These are phyloP conservation scores for Lipomyces orientalis DNA, from an alignment of 805 yeast genomes.

Conservation along the genomic window DNA sequence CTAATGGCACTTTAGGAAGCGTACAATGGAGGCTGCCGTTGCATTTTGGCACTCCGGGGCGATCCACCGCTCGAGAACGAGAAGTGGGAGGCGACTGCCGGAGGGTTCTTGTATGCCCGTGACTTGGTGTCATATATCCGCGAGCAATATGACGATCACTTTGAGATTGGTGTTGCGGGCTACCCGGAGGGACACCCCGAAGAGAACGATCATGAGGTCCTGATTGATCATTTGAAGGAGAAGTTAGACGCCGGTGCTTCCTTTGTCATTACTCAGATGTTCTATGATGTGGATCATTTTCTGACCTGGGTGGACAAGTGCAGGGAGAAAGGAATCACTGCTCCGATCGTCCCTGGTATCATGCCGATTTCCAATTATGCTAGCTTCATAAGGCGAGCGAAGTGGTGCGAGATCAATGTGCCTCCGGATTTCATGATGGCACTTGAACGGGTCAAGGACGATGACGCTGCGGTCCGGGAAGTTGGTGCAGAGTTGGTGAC, in stretches of 20 bases:
- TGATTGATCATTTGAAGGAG: slow-evolving; percentile 72
- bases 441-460: slow-evolving; percentile 84
- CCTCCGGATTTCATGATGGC: slow-evolving; percentile 74
- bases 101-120: slow-evolving; percentile 87
- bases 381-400: slow-evolving; percentile 88
- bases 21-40: slow-evolving; percentile 89
- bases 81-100: slow-evolving; percentile 50
- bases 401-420: slow-evolving; percentile 86
- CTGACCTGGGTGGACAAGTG: slow-evolving; percentile 78
- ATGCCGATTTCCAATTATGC: slow-evolving; percentile 98
- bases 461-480: slow-evolving; percentile 85
- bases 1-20: slow-evolving; percentile 58
- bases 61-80: slow-evolving; percentile 80
- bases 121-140: slow-evolving; percentile 83
- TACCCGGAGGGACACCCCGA: slow-evolving; percentile 99
- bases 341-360: slow-evolving; percentile 95
- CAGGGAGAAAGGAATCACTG: slow-evolving; percentile 71
- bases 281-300: slow-evolving; percentile 88
- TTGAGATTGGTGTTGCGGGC: slow-evolving; percentile 95
- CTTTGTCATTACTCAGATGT: slow-evolving; percentile 95
- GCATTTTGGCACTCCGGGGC: slow-evolving; percentile 91
- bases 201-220: slow-evolving; percentile 60
- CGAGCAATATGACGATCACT: slow-evolving; percentile 79
- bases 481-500: slow-evolving; percentile 82
- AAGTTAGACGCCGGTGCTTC: slow-evolving; percentile 95